Conservation (phyloP, 129 eudicot genomes). For the Calendula officinalis region DNA sequence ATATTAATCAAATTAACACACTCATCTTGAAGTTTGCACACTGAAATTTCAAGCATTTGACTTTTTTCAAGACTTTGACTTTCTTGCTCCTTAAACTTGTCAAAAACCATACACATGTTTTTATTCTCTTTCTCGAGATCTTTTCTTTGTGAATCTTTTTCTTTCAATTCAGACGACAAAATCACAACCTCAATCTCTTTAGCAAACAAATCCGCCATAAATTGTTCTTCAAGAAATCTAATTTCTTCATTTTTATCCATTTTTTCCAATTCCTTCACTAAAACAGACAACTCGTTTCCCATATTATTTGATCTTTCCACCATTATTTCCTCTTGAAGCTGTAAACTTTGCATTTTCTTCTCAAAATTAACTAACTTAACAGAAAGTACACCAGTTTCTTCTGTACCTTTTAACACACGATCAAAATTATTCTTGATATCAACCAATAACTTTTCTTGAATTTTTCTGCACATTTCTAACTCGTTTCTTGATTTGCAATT, state of each 20-base stretch:
- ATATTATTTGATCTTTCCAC: slow-evolving; percentile 59
- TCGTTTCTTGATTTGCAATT: slow-evolving; percentile 58
- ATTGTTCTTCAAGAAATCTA: slow-evolving; percentile 49
- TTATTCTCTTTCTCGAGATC: slow-evolving; percentile 37
- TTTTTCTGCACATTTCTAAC: slow-evolving; percentile 64
- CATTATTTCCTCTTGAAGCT: slow-evolving; percentile 75
- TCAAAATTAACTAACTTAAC: slow-evolving; percentile 51
- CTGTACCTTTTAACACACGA: slow-evolving; percentile 59
- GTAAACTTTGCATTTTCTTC: slow-evolving; percentile 51
- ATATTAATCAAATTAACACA: slow-evolving; percentile 28
- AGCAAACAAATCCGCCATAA: slow-evolving; percentile 38
- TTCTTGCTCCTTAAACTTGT: slow-evolving; percentile 46
- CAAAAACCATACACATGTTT: slow-evolving; percentile 32
- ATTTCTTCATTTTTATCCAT: slow-evolving; percentile 52
- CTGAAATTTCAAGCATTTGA: slow-evolving; percentile 36
- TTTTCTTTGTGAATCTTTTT: slow-evolving; percentile 35
- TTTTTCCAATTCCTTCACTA: slow-evolving; percentile 58
- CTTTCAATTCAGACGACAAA: slow-evolving; percentile 51
- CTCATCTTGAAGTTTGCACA: slow-evolving; percentile 32
- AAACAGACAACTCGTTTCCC: slow-evolving; percentile 57
- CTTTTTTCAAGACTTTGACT: slow-evolving; percentile 36
- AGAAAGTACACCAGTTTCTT: slow-evolving; percentile 54
- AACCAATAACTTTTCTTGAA: slow-evolving; percentile 65
- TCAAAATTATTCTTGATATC: slow-evolving; percentile 73
- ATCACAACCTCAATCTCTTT: slow-evolving; percentile 62